These are phyloP conservation scores for Salix exigua DNA, from an alignment of 345 rosid genomes.

Conservation along the genomic window DNA sequence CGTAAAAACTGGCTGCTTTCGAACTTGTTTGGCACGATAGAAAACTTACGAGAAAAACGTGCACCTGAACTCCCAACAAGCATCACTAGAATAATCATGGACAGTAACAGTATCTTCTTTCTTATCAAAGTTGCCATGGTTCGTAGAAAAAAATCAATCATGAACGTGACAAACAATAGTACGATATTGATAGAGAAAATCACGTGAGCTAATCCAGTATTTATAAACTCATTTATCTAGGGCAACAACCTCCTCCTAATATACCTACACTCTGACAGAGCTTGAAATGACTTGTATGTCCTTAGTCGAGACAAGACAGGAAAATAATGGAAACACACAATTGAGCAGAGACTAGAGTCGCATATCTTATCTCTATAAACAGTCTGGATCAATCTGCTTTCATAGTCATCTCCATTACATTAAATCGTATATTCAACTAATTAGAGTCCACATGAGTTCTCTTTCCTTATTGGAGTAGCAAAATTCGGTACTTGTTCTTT, in stretches of 20 bases:
- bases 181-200: not conserved
- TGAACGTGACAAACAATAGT: not conserved
- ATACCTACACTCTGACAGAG: not conserved
- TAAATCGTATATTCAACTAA: not conserved
- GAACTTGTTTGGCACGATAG: not conserved
- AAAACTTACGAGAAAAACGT: not conserved
- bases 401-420: conserved; percentile 25
- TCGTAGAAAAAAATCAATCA: not conserved
- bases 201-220: not conserved
- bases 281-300: not conserved
- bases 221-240: not conserved
- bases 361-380: not conserved
- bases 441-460: not conserved
- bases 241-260: not conserved
- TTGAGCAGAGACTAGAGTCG: not conserved
- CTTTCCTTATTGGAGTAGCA: not conserved
- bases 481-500: not conserved
- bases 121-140: conserved; percentile 22
- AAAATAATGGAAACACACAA: not conserved
- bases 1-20: not conserved
- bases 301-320: not conserved
- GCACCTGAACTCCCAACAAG: conserved; percentile 12
- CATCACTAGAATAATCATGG: conserved; percentile 14
- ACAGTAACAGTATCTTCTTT: not conserved
- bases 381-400: conserved; percentile 9